A percentile compares a stretch with the other conserved stretches of the same genome.
These are phyloP conservation scores for Thielaviopsis musarum DNA, from an alignment of 2,329 filamentous ascomycete genomes.

Conservation along the genomic window DNA sequence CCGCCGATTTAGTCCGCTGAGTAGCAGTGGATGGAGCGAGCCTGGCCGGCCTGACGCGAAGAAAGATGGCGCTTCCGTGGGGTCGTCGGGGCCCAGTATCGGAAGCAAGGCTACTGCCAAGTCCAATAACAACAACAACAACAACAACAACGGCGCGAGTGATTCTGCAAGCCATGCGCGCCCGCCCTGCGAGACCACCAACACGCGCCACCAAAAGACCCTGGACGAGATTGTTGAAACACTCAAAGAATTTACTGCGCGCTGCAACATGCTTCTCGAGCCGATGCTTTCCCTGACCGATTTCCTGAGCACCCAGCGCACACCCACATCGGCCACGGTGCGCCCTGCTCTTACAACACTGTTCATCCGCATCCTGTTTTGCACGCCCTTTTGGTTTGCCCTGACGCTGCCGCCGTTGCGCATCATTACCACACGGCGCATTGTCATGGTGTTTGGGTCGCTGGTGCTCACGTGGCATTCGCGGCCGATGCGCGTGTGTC, in stretches of 20 bases:
- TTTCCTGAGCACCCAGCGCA: constrained; percentile 80
- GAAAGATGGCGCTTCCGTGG: background rate
- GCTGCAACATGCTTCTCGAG: constrained; percentile 84
- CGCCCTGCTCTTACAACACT: constrained; percentile 76
- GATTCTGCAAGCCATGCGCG: constrained; percentile 23
- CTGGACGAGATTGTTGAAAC: constrained; percentile 95
- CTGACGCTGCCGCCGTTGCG: constrained; percentile 68
- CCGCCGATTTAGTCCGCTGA: constrained; percentile 74
- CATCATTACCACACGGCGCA: constrained; percentile 71
- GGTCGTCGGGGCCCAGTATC: constrained; percentile 17
- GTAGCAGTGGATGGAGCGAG: constrained; percentile 59
- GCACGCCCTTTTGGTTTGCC: constrained; percentile 75
- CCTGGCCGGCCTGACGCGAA: constrained; percentile 19
- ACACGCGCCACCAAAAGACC: constrained; percentile 74
- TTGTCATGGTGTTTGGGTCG: constrained; percentile 75
- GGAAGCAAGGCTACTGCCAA: constrained; percentile 16
- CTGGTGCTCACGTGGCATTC: constrained; percentile 84
- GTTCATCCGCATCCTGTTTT: constrained; percentile 72
- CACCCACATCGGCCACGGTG: constrained; percentile 80
- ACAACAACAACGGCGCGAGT: background rate
- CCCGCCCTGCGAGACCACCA: constrained; percentile 33
- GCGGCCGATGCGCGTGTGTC: constrained; percentile 64
- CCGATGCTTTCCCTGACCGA: constrained; percentile 80
- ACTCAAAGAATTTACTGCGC: constrained; percentile 71
- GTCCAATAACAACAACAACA: background rate